Conservation (phyloP, 768 basidiomycete genomes). For the Amanita pallidorosea region DNA sequence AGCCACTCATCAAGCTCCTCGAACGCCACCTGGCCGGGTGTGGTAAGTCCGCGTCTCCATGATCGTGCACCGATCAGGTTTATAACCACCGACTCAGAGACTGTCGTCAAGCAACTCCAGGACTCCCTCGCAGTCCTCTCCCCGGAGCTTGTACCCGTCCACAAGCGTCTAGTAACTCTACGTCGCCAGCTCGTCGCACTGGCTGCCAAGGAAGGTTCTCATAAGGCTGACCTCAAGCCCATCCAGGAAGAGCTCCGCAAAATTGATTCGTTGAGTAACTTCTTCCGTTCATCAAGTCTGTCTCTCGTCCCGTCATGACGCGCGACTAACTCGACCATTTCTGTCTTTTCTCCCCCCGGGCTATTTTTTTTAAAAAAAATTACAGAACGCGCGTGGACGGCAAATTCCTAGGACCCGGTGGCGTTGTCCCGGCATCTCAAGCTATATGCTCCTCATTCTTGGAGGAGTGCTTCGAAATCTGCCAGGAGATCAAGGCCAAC, state of each 20-base stretch:
- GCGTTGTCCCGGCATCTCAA: slow-evolving; percentile 84
- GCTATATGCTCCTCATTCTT: slow-evolving; percentile 85
- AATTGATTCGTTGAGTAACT: slow-evolving; percentile 89
- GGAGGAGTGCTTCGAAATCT: slow-evolving; percentile 94
- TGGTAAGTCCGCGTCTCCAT: slow-evolving; percentile 42
- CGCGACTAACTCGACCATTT: slow-evolving; percentile 7
- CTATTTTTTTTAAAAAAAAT: not conserved
- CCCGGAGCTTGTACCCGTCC: slow-evolving; percentile 81
- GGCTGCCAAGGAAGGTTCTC: slow-evolving; percentile 77
- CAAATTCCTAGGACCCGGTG: slow-evolving; percentile 88
- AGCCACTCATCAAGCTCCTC: slow-evolving; percentile 80
- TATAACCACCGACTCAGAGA: slow-evolving; percentile 36
- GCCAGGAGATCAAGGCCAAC: slow-evolving; percentile 89
- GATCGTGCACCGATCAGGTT: not conserved
- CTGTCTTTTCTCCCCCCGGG: not conserved
- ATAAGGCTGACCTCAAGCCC: slow-evolving; percentile 82
- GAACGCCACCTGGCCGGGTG: slow-evolving; percentile 88
- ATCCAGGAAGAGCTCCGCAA: slow-evolving; percentile 87
- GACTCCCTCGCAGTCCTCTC: slow-evolving; percentile 82
- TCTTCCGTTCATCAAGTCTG: slow-evolving; percentile 22
- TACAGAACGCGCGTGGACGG: slow-evolving; percentile 86
- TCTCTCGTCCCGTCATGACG: slow-evolving; percentile 14
- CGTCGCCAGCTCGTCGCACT: slow-evolving; percentile 84
- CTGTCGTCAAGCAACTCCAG: slow-evolving; percentile 65
- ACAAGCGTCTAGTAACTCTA: slow-evolving; percentile 79